A percentile compares a stretch with the other conserved stretches of the same genome.
These are phyloP conservation scores for Colletotrichum eleusines DNA, from an alignment of 2,329 filamentous ascomycete species.

Conservation along the genomic window DNA sequence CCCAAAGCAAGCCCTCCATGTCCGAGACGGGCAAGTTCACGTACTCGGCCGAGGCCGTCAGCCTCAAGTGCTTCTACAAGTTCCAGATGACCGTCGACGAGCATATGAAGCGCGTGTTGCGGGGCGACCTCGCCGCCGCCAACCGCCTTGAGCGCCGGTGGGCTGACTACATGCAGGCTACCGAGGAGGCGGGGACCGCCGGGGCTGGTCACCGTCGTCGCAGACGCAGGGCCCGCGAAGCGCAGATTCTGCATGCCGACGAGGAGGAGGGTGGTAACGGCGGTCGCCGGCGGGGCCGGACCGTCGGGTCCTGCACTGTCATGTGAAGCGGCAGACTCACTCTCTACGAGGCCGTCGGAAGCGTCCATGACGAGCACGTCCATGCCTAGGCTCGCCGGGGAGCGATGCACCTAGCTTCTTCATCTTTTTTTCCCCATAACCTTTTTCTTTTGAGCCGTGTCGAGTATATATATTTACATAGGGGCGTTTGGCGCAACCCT, in stretches of 20 bases:
- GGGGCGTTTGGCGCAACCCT: constrained; percentile 6
- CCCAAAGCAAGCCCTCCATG: constrained; percentile 72
- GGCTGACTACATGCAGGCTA: constrained; percentile 94
- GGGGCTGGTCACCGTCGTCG: constrained; percentile 77
- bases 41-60: constrained; percentile 83
- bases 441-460: not conserved
- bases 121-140: constrained; percentile 80
- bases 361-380: not conserved
- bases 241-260: constrained; percentile 81
- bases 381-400: not conserved
- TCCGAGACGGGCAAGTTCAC: constrained; percentile 56
- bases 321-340: constrained; percentile 64
- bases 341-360: constrained; percentile 14
- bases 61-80: constrained; percentile 92
- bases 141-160: constrained; percentile 88
- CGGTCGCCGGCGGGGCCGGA: constrained; percentile 72
- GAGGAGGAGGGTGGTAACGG: constrained; percentile 78
- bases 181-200: constrained; percentile 81
- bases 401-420: not conserved
- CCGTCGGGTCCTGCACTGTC: constrained; percentile 70
- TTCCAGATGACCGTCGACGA: constrained; percentile 97
- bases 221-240: constrained; percentile 82
- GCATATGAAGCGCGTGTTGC: constrained; percentile 86
- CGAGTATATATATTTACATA: constrained; percentile 1
- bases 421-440: not conserved